phyloP scores from a whole-genome alignment of 768 basidiomycete genomes.

The Mycena olivaceomarginata region DNA sequence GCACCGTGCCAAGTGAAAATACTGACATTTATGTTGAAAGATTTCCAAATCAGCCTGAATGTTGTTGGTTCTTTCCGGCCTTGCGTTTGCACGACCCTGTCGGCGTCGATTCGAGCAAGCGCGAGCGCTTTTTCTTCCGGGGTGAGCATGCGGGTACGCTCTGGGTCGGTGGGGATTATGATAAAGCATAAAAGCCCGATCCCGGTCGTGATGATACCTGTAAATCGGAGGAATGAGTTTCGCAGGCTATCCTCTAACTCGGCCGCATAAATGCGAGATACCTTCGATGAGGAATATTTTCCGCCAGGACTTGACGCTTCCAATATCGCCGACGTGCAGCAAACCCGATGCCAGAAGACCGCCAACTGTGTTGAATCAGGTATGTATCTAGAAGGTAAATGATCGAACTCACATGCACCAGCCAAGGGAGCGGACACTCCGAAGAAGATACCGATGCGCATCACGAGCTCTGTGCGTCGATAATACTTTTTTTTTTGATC shows the following conservation, averaged over 20 bases:
- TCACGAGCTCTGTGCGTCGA: constrained; percentile 56
- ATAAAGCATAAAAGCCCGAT: constrained; percentile 59
- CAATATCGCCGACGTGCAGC: constrained; percentile 53
- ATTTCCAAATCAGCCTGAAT: constrained; percentile 50
- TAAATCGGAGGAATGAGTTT: not conserved
- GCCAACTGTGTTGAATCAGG: constrained; percentile 51
- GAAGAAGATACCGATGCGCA: constrained; percentile 60
- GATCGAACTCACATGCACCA: constrained; percentile 56
- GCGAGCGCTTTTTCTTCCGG: constrained; percentile 58
- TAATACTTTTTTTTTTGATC: constrained; percentile 52
- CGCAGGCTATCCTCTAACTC: not conserved
- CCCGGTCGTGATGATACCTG: constrained; percentile 60
- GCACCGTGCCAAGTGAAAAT: not conserved
- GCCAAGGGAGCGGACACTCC: constrained; percentile 57
- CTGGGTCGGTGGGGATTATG: constrained; percentile 60
- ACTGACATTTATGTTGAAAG: constrained; percentile 58
- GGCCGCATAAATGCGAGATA: constrained; percentile 22
- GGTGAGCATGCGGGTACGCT: constrained; percentile 56
- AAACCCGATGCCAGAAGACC: constrained; percentile 62
- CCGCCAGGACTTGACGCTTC: constrained; percentile 56
- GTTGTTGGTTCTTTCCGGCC: constrained; percentile 55
- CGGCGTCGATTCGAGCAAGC: constrained; percentile 58
- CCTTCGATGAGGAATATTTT: constrained; percentile 68
- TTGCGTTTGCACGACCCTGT: constrained; percentile 53
- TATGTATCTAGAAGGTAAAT: not conserved